A percentile compares a stretch with the other conserved stretches of the same genome.
phyloP scores from a whole-genome alignment of 306 rosid species.

The Pyrus betulifolia region DNA sequence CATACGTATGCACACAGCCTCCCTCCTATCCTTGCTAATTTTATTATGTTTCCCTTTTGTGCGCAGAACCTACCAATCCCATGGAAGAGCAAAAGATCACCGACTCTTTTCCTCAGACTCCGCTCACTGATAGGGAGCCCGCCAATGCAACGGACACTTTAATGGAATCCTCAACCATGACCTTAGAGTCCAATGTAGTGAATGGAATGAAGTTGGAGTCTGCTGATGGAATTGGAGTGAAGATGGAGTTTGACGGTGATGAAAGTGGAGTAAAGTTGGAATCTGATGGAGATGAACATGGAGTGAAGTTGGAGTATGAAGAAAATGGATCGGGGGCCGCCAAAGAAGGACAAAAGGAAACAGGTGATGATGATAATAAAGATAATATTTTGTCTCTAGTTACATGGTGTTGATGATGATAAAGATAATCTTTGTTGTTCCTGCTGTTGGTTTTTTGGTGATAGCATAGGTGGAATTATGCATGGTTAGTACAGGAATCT shows the following conservation, averaged over 20 bases:
- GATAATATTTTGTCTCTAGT: not conserved
- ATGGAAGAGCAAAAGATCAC: not conserved
- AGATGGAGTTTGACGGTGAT: too few species aligned
- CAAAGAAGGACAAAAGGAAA: not conserved
- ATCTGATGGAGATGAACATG: too few species aligned
- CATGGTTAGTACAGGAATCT: not conserved
- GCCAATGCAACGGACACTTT: not conserved
- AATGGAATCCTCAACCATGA: not conserved
- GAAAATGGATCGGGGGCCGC: not conserved
- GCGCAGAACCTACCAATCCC: not conserved
- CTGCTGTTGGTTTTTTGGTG: not conserved
- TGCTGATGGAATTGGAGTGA: too few species aligned
- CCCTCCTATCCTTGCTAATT: not conserved
- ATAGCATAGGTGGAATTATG: not conserved
- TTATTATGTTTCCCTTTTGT: not conserved
- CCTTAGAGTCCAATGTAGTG: not conserved
- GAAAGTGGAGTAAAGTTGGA: too few species aligned
- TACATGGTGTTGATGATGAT: not conserved
- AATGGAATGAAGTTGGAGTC: not conserved
- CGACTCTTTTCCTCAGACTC: not conserved
- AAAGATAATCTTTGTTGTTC: not conserved
- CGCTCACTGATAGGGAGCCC: not conserved
- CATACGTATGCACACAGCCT: not conserved
- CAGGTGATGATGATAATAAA: too few species aligned
- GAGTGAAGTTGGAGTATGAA: too few species aligned